These are phyloP conservation scores for Aspergillus carlsbadensis DNA, from an alignment of 495 filamentous ascomycete genomes.

Conservation along the genomic window DNA sequence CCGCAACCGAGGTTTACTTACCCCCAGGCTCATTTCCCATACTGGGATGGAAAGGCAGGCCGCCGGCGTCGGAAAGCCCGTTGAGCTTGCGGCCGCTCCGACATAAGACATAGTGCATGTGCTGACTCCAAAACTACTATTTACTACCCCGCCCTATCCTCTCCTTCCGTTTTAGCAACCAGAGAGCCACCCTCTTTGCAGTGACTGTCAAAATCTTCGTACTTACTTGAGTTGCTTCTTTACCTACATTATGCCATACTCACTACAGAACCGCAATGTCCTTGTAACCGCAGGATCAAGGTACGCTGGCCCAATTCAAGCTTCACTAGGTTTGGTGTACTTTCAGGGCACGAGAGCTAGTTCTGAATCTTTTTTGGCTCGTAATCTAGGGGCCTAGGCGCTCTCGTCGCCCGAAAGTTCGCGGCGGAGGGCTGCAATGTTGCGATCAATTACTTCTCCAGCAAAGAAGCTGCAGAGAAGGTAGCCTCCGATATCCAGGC, in stretches of 20 bases:
- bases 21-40: no score
- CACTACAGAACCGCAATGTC: slow-evolving; percentile 60
- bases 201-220: no score
- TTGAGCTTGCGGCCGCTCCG: no score
- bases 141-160: no score
- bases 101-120: no score
- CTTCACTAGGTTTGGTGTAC: background rate
- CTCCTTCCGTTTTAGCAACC: no score
- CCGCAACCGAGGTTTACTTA: no score
- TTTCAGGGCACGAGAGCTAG: background rate
- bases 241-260: slow-evolving; percentile 58
- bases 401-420: slow-evolving; percentile 61
- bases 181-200: no score
- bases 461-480: slow-evolving; percentile 51
- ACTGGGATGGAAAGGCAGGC: no score
- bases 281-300: slow-evolving; percentile 69
- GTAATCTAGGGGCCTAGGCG: slow-evolving; percentile 60
- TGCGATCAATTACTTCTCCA: slow-evolving; percentile 68
- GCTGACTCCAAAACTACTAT: no score
- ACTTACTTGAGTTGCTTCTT: no score
- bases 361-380: background rate
- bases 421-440: slow-evolving; percentile 65
- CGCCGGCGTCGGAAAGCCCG: no score
- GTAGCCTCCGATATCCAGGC: slow-evolving; percentile 51
- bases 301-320: slow-evolving; percentile 28